A percentile compares a stretch with the other conserved stretches of the same genome.
Evolutionary conservation across 2,329 filamentous ascomycete genomes (phyloP).

Genomic region (Nothophoma quercina): DNA sequence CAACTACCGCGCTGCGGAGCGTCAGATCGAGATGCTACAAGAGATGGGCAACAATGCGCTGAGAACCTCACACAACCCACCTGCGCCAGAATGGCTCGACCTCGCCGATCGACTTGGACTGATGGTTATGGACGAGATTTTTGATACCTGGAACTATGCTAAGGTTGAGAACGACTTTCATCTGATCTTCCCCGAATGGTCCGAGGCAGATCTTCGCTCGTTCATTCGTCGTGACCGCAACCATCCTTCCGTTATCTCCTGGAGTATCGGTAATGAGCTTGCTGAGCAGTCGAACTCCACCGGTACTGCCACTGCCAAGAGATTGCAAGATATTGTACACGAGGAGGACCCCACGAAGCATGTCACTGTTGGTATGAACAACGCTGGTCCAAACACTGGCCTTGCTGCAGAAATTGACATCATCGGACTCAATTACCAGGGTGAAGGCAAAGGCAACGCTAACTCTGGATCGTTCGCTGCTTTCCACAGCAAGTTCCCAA

Average conservation of each 20-base stretch:
- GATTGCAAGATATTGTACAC: conserved; percentile 53
- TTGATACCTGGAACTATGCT: conserved; percentile 57
- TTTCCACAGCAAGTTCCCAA: conserved; percentile 57
- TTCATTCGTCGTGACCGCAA: conserved; percentile 64
- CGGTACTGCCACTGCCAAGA: conserved; percentile 45
- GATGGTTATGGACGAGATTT: conserved; percentile 62
- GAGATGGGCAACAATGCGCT: conserved; percentile 61
- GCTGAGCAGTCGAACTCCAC: conserved; percentile 54
- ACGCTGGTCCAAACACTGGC: conserved; percentile 50
- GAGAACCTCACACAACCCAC: conserved; percentile 63
- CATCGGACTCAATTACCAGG: conserved; percentile 64
- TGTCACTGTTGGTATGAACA: conserved; percentile 58
- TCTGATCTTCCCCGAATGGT: conserved; percentile 62
- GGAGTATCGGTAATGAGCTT: conserved; percentile 65
- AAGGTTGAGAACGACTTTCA: conserved; percentile 61
- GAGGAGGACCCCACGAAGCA: conserved; percentile 60
- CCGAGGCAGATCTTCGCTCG: conserved; percentile 59
- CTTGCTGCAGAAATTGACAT: conserved; percentile 57
- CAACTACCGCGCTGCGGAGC: conserved; percentile 57
- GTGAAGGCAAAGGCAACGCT: conserved; percentile 55
- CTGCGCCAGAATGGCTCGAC: conserved; percentile 59
- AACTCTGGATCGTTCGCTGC: conserved; percentile 52
- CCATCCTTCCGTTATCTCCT: conserved; percentile 61
- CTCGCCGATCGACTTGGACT: conserved; percentile 60
- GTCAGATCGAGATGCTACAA: conserved; percentile 59